These are phyloP conservation scores for Kalmusia sp. DNA, from an alignment of 2,329 filamentous ascomycete genomes.

Conservation along the genomic window DNA sequence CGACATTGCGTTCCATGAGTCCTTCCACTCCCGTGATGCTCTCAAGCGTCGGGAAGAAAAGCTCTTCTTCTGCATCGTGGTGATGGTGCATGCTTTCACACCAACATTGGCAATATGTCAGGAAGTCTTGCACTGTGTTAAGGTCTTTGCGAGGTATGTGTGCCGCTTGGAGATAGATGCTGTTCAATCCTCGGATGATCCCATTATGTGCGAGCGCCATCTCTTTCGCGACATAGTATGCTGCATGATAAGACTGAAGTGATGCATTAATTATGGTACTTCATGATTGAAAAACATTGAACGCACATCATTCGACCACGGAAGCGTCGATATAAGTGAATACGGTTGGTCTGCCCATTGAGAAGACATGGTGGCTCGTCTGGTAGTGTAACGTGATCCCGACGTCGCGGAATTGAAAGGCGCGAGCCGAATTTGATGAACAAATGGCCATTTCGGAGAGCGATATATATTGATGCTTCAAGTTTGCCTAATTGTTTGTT, in stretches of 20 bases:
- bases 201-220: slow-evolving; percentile 69
- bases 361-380: slow-evolving; percentile 16
- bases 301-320: slow-evolving; percentile 33
- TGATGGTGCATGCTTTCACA: slow-evolving; percentile 65
- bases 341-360: slow-evolving; percentile 36
- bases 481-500: too few relatives aligned
- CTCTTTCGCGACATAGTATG: slow-evolving; percentile 62
- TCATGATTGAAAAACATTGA: not conserved
- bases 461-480: too few relatives aligned
- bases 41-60: slow-evolving; percentile 64
- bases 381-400: not conserved
- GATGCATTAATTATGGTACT: slow-evolving; percentile 13
- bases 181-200: slow-evolving; percentile 69
- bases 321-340: slow-evolving; percentile 28
- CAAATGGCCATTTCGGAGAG: too few relatives aligned
- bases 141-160: slow-evolving; percentile 60
- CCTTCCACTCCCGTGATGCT: slow-evolving; percentile 58
- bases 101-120: slow-evolving; percentile 46
- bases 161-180: slow-evolving; percentile 65
- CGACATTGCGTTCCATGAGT: slow-evolving; percentile 61
- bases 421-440: too few relatives aligned
- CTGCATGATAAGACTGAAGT: slow-evolving; percentile 35
- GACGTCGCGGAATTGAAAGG: too few relatives aligned
- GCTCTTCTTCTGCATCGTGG: slow-evolving; percentile 67
- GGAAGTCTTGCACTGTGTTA: slow-evolving; percentile 54